These are phyloP conservation scores for Medicago arabica DNA, from an alignment of 306 rosid genomes.

Conservation along the genomic window DNA sequence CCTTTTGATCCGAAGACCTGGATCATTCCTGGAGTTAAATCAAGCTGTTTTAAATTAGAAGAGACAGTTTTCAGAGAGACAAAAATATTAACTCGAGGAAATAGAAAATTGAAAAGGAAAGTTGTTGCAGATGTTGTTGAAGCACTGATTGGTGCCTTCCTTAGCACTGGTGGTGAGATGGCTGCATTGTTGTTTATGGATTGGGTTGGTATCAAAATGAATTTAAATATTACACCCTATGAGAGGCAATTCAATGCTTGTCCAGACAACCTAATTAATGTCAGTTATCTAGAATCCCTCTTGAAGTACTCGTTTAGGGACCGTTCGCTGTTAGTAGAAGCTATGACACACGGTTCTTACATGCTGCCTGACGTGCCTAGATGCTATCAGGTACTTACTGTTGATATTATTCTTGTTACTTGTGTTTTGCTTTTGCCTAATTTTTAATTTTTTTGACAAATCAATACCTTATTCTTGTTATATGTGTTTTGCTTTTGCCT, in stretches of 20 bases:
- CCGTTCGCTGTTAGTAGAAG: conserved; percentile 71
- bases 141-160: conserved; percentile 89
- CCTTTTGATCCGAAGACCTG: conserved; percentile 70
- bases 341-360: conserved; percentile 91
- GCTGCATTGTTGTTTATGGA: conserved; percentile 72
- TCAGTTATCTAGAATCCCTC: conserved; percentile 55
- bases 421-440: no score
- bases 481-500: background rate
- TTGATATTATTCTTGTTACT: no score
- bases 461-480: no score
- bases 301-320: conserved; percentile 72
- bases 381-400: conserved; percentile 80
- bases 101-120: conserved; percentile 60
- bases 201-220: conserved; percentile 75
- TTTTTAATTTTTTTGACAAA: no score
- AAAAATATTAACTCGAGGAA: conserved; percentile 50
- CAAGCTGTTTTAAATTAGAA: conserved; percentile 32
- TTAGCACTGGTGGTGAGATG: conserved; percentile 73
- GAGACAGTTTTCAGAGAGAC: conserved; percentile 38
- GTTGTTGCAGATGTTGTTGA: conserved; percentile 86
- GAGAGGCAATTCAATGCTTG: conserved; percentile 48
- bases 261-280: conserved; percentile 55
- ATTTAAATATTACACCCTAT: conserved; percentile 47
- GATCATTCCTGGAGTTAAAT: conserved; percentile 68
- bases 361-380: conserved; percentile 84